These are phyloP conservation scores for Tolypocladium guangdongense DNA, from an alignment of 2,329 filamentous ascomycete genomes.

Conservation along the genomic window DNA sequence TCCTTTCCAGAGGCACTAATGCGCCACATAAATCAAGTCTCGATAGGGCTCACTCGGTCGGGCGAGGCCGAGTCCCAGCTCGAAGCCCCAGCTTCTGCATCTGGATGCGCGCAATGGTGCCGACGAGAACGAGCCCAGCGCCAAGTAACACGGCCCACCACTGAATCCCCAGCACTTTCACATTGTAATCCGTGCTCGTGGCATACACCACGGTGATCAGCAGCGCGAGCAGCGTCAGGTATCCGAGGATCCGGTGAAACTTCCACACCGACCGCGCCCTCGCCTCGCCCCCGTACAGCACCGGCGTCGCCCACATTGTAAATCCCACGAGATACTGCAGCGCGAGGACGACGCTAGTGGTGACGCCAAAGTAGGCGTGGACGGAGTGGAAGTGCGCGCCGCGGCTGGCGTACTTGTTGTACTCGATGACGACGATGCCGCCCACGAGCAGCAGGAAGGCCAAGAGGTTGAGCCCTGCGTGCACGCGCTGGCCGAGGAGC, in stretches of 20 bases:
- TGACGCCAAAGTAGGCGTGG: constrained; percentile 75
- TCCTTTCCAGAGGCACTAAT: no score
- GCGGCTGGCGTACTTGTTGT: constrained; percentile 66
- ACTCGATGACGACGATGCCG: constrained; percentile 62
- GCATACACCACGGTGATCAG: constrained; percentile 66
- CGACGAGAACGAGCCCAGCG: constrained; percentile 53
- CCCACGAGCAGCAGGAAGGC: constrained; percentile 50
- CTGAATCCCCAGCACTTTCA: constrained; percentile 57
- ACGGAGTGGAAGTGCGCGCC: constrained; percentile 66
- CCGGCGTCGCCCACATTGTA: constrained; percentile 68
- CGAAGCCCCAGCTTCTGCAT: constrained; percentile 47
- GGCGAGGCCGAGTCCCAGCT: neutral
- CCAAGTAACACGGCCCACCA: constrained; percentile 66
- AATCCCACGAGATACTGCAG: constrained; percentile 71
- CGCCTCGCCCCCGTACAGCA: constrained; percentile 65
- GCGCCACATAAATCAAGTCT: no score
- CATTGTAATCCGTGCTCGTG: constrained; percentile 65
- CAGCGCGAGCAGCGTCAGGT: constrained; percentile 58
- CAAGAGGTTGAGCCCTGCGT: constrained; percentile 60
- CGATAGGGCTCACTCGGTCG: neutral
- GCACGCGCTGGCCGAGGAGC: constrained; percentile 43
- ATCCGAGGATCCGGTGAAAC: constrained; percentile 73
- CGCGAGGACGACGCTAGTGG: constrained; percentile 58
- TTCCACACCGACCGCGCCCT: constrained; percentile 80
- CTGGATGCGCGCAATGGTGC: constrained; percentile 69